Percentiles rank a stretch among this genome's conserved stretches.
phyloP scores from a whole-genome alignment of 2,329 filamentous ascomycete genomes.

The Blumeriella jaapii region DNA sequence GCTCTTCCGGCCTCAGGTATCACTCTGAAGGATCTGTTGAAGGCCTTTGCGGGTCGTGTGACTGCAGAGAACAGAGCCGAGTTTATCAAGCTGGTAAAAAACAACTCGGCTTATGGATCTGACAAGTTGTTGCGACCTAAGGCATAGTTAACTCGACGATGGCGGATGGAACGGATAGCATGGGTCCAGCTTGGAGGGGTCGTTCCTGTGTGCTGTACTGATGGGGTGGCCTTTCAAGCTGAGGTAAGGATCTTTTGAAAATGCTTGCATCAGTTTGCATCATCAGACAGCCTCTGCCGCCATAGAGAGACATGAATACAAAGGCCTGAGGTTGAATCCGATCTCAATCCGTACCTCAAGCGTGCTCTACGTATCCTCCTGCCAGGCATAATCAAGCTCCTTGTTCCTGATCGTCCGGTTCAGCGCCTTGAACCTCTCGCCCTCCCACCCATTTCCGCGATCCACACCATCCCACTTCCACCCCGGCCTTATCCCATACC shows the following conservation, averaged over 20 bases:
- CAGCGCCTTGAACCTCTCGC: constrained; percentile 78
- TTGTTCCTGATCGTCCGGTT: constrained; percentile 68
- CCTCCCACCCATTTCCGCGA: constrained; percentile 85
- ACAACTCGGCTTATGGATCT: constrained; percentile 39
- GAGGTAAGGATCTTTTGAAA: constrained; percentile 8
- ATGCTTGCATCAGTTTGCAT: constrained; percentile 2
- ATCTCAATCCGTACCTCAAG: not conserved
- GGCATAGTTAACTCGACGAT: constrained; percentile 3
- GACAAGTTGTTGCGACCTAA: constrained; percentile 39
- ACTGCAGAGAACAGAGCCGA: constrained; percentile 40
- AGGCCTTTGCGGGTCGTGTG: constrained; percentile 41
- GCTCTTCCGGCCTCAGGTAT: constrained; percentile 43
- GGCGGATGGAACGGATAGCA: not conserved
- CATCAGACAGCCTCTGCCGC: not conserved
- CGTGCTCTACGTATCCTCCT: constrained; percentile 69
- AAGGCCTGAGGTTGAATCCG: not conserved
- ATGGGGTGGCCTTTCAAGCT: not conserved
- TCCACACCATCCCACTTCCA: constrained; percentile 97
- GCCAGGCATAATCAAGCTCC: constrained; percentile 82
- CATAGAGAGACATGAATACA: constrained; percentile 4
- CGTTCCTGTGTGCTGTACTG: not conserved
- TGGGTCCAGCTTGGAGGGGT: no score
- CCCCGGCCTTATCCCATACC: constrained; percentile 85
- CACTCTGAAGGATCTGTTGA: constrained; percentile 41
- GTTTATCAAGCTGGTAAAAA: constrained; percentile 49